Evolutionary conservation across 345 rosid genomes (phyloP), one percentile per base, ranked within the genome.

Genomic region (Aegle marmelos): DNA sequence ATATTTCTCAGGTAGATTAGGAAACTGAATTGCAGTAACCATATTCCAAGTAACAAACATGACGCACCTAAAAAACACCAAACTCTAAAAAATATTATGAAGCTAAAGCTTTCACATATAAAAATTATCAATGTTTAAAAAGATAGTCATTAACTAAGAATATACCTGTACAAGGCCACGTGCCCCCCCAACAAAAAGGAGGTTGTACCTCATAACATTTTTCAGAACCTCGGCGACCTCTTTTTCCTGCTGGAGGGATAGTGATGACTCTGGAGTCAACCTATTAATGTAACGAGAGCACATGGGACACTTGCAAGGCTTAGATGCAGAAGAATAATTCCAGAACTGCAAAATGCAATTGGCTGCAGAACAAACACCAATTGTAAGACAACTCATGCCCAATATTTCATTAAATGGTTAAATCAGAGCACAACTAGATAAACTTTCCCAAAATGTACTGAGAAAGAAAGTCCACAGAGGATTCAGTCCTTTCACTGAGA

Each of bases 291-390:
- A 81, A 5, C 84, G 77, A 61, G 90, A 81, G 78, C 98, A 94
- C 97, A 92, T 88, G 33, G 98, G 98, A 76, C 97, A 94, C 87
- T 93, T 94, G 80, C 97, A 93, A 73, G 96, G 96, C 75, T 71
- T 89, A 27, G 97, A 85, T 57, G 90, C 85, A 31, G 96, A 88
- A 58, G 89, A 87, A 72, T 94, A 94, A 81, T 87, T 94, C 98
- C 98, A 94, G 73, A 85, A 90, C 84, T 89, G 96, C 91, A 94
- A 80, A 76, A 94, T 92, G 85, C 97, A 94, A 66, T 79, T 86
- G 17, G 87, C 98, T 94, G 88, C 83, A 80, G 33, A 48, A 62
- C 64, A 66, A 67, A 68, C 50, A 31, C 71, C 25, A 37, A 61
- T 28, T 0, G 6, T 61, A 41, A 45, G 61, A 45, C 36, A 61